Evolutionary conservation across 441 rosid species (phyloP).

Genomic region (Croton laevigatus): DNA sequence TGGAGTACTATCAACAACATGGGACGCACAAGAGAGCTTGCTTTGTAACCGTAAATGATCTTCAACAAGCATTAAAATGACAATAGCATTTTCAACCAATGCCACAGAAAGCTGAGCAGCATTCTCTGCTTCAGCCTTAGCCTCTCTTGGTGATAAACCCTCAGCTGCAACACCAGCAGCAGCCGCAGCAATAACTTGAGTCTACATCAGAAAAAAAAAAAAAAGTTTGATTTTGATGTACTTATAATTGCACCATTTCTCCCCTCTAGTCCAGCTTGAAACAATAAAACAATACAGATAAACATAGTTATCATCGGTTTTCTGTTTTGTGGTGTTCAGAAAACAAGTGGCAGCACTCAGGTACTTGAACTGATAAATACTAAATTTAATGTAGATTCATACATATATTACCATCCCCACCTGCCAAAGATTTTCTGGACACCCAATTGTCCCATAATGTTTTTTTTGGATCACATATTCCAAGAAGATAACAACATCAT

Average conservation of each 20-base stretch:
- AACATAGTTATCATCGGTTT: neutral
- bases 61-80: constrained; percentile 98
- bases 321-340: neutral
- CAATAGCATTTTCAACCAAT: constrained; percentile 99
- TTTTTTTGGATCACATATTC: neutral
- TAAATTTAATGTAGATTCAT: neutral
- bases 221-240: constrained; percentile 21
- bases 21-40: constrained; percentile 67
- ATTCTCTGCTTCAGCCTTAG: constrained; percentile 90
- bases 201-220: constrained; percentile 60
- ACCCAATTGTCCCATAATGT: too few species aligned
- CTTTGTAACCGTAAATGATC: constrained; percentile 98
- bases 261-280: constrained; percentile 17
- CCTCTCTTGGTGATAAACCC: constrained; percentile 86
- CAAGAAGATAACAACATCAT: neutral
- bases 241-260: constrained; percentile 21
- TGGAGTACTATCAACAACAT: constrained; percentile 51
- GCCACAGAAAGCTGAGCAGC: constrained; percentile 99
- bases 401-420: neutral
- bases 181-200: constrained; percentile 99
- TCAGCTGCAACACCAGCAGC: constrained; percentile 99
- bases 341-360: neutral
- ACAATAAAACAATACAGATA: constrained; percentile 13
- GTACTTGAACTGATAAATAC: neutral
- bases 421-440: neutral